phyloP scores from a whole-genome alignment of 352 stramenopile genomes.

The Albugo candida region DNA sequence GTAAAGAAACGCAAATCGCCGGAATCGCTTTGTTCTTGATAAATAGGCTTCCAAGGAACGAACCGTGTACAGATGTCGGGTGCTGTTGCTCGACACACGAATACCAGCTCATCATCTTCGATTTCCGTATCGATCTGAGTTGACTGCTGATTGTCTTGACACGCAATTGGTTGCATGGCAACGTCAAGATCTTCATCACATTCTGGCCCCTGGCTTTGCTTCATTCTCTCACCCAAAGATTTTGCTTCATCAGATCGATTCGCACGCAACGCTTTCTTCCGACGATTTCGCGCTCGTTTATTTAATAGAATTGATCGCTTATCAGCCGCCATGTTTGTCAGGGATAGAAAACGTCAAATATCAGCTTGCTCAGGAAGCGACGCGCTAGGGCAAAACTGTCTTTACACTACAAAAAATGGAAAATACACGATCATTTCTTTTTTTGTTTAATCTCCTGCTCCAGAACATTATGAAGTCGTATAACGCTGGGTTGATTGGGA shows the following conservation, averaged over 20 bases:
- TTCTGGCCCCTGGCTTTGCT: not conserved
- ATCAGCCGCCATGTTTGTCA: slow-evolving; percentile 26
- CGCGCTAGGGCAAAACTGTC: too few relatives aligned
- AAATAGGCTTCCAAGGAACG: slow-evolving; percentile 3
- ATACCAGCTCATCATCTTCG: slow-evolving; percentile 33
- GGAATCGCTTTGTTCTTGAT: slow-evolving; percentile 9
- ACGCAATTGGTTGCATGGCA: not conserved
- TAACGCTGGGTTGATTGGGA: slow-evolving; percentile 70
- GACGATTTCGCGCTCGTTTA: slow-evolving; percentile 32
- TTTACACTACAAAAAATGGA: too few relatives aligned
- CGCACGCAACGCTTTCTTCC: slow-evolving; percentile 24
- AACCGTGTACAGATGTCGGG: slow-evolving; percentile 53
- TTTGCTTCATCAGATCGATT: slow-evolving; percentile 8
- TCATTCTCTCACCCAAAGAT: not conserved
- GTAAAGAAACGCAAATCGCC: slow-evolving; percentile 23
- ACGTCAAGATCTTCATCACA: slow-evolving; percentile 13
- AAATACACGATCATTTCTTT: slow-evolving; percentile 37
- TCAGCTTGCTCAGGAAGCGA: too few relatives aligned
- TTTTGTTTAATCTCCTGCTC: slow-evolving; percentile 93
- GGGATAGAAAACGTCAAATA: not conserved
- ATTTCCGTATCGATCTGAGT: not conserved
- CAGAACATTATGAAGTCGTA: slow-evolving; percentile 82
- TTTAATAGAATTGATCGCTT: slow-evolving; percentile 42
- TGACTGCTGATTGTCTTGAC: not conserved
- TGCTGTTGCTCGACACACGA: slow-evolving; percentile 31